These are phyloP conservation scores for Ambispora gerdemannii DNA, from an alignment of 192 early-diverging fungal genomes.

Conservation along the genomic window DNA sequence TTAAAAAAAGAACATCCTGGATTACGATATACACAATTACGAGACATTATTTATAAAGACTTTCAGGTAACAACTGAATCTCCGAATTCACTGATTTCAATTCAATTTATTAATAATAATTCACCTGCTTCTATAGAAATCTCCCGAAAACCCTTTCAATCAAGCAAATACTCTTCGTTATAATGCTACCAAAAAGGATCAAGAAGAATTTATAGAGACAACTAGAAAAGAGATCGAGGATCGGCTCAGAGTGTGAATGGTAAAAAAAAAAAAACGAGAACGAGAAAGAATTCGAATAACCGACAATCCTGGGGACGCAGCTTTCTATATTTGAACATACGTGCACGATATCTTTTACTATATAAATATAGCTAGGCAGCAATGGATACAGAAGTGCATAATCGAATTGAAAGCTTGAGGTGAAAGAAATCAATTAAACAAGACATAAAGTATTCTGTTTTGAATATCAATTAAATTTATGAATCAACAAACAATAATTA, in stretches of 20 bases:
- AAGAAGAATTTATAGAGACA: conserved; percentile 45
- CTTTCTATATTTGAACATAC: too few species aligned
- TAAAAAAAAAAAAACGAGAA: too few species aligned
- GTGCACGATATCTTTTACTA: too few species aligned
- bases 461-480: too few species aligned
- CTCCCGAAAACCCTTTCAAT: conserved; percentile 78
- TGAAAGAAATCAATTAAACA: too few species aligned
- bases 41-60: conserved; percentile 79
- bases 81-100: not conserved
- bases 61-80: conserved; percentile 40
- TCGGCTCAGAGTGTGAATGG: conserved; percentile 48
- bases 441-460: too few species aligned
- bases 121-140: conserved; percentile 45
- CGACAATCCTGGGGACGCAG: too few species aligned
- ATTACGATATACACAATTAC: conserved; percentile 72
- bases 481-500: too few species aligned
- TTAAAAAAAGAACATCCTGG: conserved; percentile 79
- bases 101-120: conserved; percentile 3
- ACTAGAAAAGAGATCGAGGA: conserved; percentile 51
- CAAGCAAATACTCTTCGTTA: conserved; percentile 64
- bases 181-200: conserved; percentile 67
- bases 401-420: too few species aligned
- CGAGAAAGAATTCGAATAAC: too few species aligned
- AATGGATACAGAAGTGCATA: too few species aligned
- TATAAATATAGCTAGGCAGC: too few species aligned